Evolutionary conservation across 2,329 filamentous ascomycete genomes (phyloP).

Genomic region (Colletotrichum echinochloae): DNA sequence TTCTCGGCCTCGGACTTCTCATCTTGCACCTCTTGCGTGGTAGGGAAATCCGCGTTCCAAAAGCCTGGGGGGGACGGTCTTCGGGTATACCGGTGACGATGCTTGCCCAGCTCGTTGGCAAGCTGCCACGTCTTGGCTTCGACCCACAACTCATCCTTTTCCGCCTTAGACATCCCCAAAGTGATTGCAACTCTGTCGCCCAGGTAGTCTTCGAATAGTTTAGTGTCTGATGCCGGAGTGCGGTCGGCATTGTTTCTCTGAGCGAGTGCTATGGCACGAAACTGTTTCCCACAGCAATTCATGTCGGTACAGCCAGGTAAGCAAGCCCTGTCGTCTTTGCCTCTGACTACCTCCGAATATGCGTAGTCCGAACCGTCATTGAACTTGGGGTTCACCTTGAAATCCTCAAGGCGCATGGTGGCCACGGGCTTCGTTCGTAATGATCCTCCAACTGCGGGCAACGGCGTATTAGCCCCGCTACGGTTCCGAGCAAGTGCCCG

Average conservation of each 20-base stretch:
- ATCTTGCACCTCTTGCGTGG: constrained; percentile 80
- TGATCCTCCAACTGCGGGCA: constrained; percentile 44
- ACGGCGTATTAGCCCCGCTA: constrained; percentile 20
- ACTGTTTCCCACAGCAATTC: constrained; percentile 81
- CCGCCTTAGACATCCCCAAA: constrained; percentile 67
- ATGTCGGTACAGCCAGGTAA: constrained; percentile 80
- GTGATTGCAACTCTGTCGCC: constrained; percentile 71
- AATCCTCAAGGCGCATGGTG: constrained; percentile 75
- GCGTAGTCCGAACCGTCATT: constrained; percentile 80
- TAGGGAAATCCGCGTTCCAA: constrained; percentile 91
- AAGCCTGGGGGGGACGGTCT: constrained; percentile 84
- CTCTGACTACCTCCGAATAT: constrained; percentile 80
- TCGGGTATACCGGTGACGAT: constrained; percentile 80
- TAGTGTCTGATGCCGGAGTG: constrained; percentile 56
- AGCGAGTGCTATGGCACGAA: constrained; percentile 72
- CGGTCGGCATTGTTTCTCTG: constrained; percentile 58
- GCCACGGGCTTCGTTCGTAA: constrained; percentile 70
- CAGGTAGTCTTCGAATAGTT: constrained; percentile 67
- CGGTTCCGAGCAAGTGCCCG: constrained; percentile 8
- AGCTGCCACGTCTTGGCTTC: constrained; percentile 80
- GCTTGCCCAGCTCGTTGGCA: constrained; percentile 81
- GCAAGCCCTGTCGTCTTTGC: constrained; percentile 74
- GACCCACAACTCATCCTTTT: constrained; percentile 75
- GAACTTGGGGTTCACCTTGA: constrained; percentile 81
- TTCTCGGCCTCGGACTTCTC: constrained; percentile 75